Evolutionary conservation across 1,139 yeast genomes (phyloP).

Genomic region (Taphrina wiesneri): DNA sequence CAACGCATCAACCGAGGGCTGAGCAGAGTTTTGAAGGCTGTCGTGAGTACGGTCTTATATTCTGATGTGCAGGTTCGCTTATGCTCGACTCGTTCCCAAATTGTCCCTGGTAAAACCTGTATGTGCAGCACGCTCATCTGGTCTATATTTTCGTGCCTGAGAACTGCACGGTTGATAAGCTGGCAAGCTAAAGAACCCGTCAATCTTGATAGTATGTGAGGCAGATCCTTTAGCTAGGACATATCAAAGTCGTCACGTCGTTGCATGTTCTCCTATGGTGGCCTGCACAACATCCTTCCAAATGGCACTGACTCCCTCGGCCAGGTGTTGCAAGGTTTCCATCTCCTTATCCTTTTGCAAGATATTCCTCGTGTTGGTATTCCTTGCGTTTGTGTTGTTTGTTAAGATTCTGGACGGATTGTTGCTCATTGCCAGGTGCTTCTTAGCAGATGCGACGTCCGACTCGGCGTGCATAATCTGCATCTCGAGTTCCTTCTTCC

Average conservation of each 20-base stretch:
- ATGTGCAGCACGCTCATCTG: too few species aligned
- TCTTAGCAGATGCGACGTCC: slow-evolving; percentile 4
- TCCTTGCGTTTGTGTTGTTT: background rate
- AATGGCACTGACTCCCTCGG: slow-evolving; percentile 16
- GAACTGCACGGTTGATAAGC: too few species aligned
- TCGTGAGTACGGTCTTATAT: too few species aligned
- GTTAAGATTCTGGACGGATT: background rate
- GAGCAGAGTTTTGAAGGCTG: too few species aligned
- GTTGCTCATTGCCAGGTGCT: background rate
- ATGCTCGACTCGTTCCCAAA: too few species aligned
- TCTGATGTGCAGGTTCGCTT: too few species aligned
- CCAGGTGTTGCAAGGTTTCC: slow-evolving; percentile 12
- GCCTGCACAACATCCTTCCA: slow-evolving; percentile 17
- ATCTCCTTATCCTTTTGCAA: slow-evolving; percentile 9
- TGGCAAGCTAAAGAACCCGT: too few species aligned
- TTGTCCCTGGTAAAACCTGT: too few species aligned
- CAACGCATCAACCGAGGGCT: too few species aligned
- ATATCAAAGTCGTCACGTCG: slow-evolving; percentile 3
- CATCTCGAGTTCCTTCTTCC: slow-evolving; percentile 7
- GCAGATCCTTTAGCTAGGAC: too few species aligned
- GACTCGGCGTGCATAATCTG: slow-evolving; percentile 12
- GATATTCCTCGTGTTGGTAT: background rate
- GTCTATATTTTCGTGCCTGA: too few species aligned
- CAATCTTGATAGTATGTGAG: too few species aligned
- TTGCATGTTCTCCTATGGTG: slow-evolving; percentile 14